Base-by-base conservation (phyloP, 257 asterid species). In the Vinca minor region DNA sequence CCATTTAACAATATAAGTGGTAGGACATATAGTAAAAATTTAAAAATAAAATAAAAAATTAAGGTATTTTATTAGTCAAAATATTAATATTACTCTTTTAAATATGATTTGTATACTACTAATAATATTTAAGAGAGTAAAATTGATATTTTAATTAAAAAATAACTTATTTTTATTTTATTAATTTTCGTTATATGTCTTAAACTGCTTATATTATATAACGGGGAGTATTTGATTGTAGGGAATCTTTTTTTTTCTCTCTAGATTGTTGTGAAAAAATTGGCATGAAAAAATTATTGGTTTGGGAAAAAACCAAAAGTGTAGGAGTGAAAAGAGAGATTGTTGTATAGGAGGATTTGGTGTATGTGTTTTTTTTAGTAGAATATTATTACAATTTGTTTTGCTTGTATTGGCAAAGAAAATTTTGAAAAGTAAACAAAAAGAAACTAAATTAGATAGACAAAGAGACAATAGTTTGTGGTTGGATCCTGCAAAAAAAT, bases 311-410 rank as follows among this genome's bases (percentile, higher is more conserved):
- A 10, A 69, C 71, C 4, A 7, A 34, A 34, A 72, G 28, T n/a
- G n/a, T 72, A 74, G 77, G 69, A 63, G 46, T 56, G 64, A 59
- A 74, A 63, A 67, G 72, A 41, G 58, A 65, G 76, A 69, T 66
- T 36, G 70, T 48, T 71, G 79, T 71, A 80, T 72, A 78, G 86
- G 72, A 76, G 82, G 81, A 71, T 65, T 59, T 44, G 23, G 63
- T 46, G 26, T 69, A 44, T 55, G 44, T 38, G n/a, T n/a, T n/a
- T 57, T 49, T 62, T 14, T 62, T 31, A 35, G 48, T 58, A 36
- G 8, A 71, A 58, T 71, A 47, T 48, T 59, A 65, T 36, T 18
- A 11, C 65, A 41, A 21, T 29, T 62, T 63, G 50, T 46, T 65
- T 57, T 55, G 62, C 15, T 35, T 65, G 72, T 59, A 59, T 47